Conservation (phyloP, 768 basidiomycete genomes). For the Russula dissimulans region DNA sequence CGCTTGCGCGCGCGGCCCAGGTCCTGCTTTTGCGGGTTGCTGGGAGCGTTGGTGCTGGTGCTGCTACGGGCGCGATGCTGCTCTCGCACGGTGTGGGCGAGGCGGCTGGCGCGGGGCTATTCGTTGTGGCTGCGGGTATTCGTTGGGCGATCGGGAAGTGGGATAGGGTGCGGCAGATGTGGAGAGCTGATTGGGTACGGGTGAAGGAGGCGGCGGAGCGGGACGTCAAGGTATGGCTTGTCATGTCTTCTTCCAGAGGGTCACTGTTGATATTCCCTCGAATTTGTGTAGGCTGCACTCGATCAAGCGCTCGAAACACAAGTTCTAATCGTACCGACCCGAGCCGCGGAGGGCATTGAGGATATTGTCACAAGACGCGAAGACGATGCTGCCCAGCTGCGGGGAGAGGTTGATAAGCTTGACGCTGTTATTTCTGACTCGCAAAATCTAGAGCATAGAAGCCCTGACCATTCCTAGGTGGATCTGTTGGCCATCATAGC, state of each 20-base stretch:
- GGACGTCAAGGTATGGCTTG: slow-evolving; percentile 20
- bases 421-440: neutral
- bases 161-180: slow-evolving; percentile 23
- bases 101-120: slow-evolving; percentile 21
- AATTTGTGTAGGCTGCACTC: slow-evolving; percentile 6
- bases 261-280: neutral
- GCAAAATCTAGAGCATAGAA: neutral
- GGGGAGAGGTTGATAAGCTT: slow-evolving; percentile 7
- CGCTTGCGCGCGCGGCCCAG: slow-evolving; percentile 24
- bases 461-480: neutral
- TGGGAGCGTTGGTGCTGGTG: slow-evolving; percentile 14
- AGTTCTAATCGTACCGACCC: slow-evolving; percentile 17
- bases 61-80: slow-evolving; percentile 19
- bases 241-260: neutral
- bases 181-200: slow-evolving; percentile 25
- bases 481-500: neutral
- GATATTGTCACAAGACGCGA: slow-evolving; percentile 9
- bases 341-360: slow-evolving; percentile 19
- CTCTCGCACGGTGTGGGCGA: slow-evolving; percentile 12
- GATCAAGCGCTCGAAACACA: slow-evolving; percentile 14
- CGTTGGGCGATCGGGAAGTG: slow-evolving; percentile 24
- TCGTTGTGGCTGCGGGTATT: slow-evolving; percentile 18
- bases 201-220: slow-evolving; percentile 24
- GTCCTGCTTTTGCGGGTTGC: slow-evolving; percentile 17
- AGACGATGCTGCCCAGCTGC: slow-evolving; percentile 7